Conservation (phyloP, 768 basidiomycete species). For the Agaricus sinodeliciosus region DNA sequence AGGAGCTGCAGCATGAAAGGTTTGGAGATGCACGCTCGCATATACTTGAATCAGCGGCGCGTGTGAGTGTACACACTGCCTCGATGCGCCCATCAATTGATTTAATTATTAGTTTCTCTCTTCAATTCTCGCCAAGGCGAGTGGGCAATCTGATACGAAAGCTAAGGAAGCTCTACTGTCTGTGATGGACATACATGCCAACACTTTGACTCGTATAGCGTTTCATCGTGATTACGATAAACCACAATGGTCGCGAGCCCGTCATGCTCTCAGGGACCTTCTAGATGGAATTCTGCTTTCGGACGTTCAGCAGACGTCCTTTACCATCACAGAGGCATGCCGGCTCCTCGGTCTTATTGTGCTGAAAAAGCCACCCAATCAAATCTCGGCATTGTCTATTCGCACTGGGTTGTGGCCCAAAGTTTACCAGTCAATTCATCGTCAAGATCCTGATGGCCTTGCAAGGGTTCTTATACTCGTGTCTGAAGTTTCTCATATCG, state of each 20-base stretch:
- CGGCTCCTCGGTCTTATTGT: constrained; percentile 21
- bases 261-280: constrained; percentile 28
- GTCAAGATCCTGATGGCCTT: constrained; percentile 52
- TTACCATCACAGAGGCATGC: constrained; percentile 26
- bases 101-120: constrained; percentile 23
- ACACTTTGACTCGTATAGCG: constrained; percentile 30
- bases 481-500: constrained; percentile 59
- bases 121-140: constrained; percentile 21
- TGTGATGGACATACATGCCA: constrained; percentile 34
- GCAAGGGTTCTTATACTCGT: constrained; percentile 52
- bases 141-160: constrained; percentile 15
- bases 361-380: constrained; percentile 10
- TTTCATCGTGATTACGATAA: constrained; percentile 26
- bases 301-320: constrained; percentile 25
- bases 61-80: constrained; percentile 41
- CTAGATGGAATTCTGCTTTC: constrained; percentile 23
- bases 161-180: constrained; percentile 19
- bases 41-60: constrained; percentile 52
- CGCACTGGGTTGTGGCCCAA: constrained; percentile 63
- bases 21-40: constrained; percentile 53
- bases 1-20: constrained; percentile 75
- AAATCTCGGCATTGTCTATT: constrained; percentile 32
- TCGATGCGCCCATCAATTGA: not conserved
- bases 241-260: constrained; percentile 27
- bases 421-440: constrained; percentile 52